Base-by-base conservation (phyloP, 1,139 yeast genomes). In the Eremothecium coryli region DNA sequence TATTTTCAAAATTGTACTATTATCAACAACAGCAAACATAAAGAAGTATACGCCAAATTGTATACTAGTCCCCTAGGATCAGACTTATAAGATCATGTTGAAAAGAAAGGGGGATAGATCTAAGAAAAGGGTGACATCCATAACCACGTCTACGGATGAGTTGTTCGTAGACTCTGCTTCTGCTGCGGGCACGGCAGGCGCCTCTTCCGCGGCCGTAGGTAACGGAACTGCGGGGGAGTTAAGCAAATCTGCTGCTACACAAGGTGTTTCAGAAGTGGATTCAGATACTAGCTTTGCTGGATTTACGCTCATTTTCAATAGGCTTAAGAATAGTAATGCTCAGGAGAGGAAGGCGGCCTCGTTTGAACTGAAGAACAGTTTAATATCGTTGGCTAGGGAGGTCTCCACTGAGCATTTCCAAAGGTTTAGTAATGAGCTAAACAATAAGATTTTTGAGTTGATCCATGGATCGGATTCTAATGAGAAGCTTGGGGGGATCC, bases 401-500 rank as follows among this genome's bases (percentile, higher is more conserved):
- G 65, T 69, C 13, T 73, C 90, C 0, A 70, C 81, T 0, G 95
- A 85, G 52, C 90, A 81, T 48, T 76, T 82, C 50, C 74, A 82
- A 39, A 62, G 86, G 29, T 82, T 82, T 57, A 84, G 82, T 57
- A 85, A 82, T 54, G 93, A 81, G 42, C 79, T 90, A 43, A 86
- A 88, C 62, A 82, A 85, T 53, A 75, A 82, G 41, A 84, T 90
- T 20, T 88, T 85, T 56, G 95, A 84, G 53, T 66, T 86, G 36
- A 71, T 86, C 33, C 86, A 85, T 46, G 76, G 90, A 8, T 71
- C 76, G 9, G 90, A 81, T 46, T 63, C 78, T 1, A 61, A 69
- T 21, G 86, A 81, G 44, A 78, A 82, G 43, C 68, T 88, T 26
- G 97, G 97, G 8, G 97, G 96, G 23, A 80, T 88, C 25, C 73